Evolutionary conservation across 2,329 filamentous ascomycete species (phyloP).

Genomic region (Pestalotiopsis fici): DNA sequence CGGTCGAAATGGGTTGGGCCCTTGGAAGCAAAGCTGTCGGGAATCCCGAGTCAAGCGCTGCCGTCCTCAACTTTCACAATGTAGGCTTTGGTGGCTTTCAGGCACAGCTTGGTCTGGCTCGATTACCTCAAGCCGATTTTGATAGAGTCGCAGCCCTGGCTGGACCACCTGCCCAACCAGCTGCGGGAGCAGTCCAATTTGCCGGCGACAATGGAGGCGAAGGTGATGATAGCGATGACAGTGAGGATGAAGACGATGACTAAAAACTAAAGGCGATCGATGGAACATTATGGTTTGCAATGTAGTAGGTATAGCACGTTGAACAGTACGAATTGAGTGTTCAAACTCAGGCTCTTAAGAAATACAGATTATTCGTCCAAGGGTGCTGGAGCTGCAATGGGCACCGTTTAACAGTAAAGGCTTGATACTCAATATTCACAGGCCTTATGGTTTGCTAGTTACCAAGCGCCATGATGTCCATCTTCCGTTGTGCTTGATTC

Average conservation of each 20-base stretch:
- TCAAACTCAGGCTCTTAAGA: no score
- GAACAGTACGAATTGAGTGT: no score
- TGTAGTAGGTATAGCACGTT: neutral
- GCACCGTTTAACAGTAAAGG: no score
- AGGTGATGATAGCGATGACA: conserved; percentile 17
- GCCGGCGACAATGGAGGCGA: conserved; percentile 14
- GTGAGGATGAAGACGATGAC: conserved; percentile 18
- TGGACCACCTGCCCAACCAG: conserved; percentile 30
- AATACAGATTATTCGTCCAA: no score
- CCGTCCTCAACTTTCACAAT: conserved; percentile 31
- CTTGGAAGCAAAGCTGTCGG: conserved; percentile 25
- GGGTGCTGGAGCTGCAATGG: no score
- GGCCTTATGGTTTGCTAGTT: no score
- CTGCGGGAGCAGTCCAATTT: conserved; percentile 16
- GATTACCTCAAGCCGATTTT: conserved; percentile 29
- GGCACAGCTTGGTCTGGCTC: conserved; percentile 33
- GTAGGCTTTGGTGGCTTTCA: conserved; percentile 29
- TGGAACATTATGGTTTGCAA: neutral
- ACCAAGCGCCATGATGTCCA: neutral
- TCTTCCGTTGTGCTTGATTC: neutral
- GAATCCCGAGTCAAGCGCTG: conserved; percentile 21
- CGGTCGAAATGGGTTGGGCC: conserved; percentile 37
- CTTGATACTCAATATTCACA: no score
- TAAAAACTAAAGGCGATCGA: neutral
- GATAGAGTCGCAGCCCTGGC: conserved; percentile 40